Base-by-base conservation (phyloP, 139 green algal genomes). In the Marvania coccoides region DNA sequence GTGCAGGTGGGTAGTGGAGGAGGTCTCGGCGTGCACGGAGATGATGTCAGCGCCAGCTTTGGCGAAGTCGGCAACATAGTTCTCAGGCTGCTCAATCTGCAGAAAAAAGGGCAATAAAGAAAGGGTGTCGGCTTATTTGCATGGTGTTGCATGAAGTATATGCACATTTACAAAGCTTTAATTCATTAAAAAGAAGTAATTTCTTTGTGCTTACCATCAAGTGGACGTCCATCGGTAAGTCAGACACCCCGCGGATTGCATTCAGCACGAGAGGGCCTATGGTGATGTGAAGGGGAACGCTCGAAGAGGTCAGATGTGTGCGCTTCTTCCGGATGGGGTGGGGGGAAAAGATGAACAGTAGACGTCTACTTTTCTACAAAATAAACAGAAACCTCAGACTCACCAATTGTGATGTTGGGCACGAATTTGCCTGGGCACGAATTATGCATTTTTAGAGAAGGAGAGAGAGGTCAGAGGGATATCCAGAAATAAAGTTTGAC, bases 31-130 rank as follows among this genome's bases (percentile, higher is more conserved):
- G 74, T 99, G 94, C 6, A 99, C 88, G 51, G 81, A 94, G 79
- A 99, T 94, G 79, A 98, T 99, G 81, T 99, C 94, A 53, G 92
- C 89, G 37, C 94, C 94, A n/a, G 94, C 94, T 84, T 99, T 97
- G 68, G 82, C 83, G 77, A 96, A 96, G 81, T 96, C 91, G 13
- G 89, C 70, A 33, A 72, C 29, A 45, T 93, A 86, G 67, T 86
- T 83, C 86, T 99, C 94, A 13, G 94, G 94, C 88, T 99, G 92
- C 54, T 97, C 92, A 81, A 99, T 99, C 93, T 98, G 98, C 70
- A 67, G 29, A 14, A 60, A 8, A 23, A 60, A 19, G 53, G 53
- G n/a, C 10, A 36, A 38, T 15, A n/a, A n/a, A n/a, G n/a, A n/a
- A n/a, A n/a, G n/a, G n/a, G n/a, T n/a, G n/a, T n/a, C n/a, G n/a